These are phyloP conservation scores for Botrytis tulipae DNA, from an alignment of 2,329 filamentous ascomycete genomes.

Conservation along the genomic window DNA sequence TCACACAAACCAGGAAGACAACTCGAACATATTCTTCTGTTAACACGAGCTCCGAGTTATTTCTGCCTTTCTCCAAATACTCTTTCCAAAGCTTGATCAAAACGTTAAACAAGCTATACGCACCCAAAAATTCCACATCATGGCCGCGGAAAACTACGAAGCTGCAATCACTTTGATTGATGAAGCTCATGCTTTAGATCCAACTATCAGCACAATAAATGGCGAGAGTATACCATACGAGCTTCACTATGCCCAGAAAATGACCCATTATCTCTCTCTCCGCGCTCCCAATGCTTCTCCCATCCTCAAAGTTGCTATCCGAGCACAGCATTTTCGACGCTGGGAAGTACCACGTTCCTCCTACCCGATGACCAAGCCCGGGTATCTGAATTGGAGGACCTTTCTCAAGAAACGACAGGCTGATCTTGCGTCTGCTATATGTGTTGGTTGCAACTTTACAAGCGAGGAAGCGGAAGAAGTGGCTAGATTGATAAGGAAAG, in stretches of 20 bases:
- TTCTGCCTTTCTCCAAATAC: neutral
- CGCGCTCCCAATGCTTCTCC: conserved; percentile 63
- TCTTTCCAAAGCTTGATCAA: neutral
- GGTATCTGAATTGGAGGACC: conserved; percentile 78
- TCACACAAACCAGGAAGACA: neutral
- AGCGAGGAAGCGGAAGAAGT: conserved; percentile 59
- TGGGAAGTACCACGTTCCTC: conserved; percentile 77
- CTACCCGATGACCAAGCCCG: conserved; percentile 71
- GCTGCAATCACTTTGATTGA: conserved; percentile 68
- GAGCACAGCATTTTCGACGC: conserved; percentile 78
- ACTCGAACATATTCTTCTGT: neutral
- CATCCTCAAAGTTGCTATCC: conserved; percentile 69
- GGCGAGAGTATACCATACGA: conserved; percentile 63
- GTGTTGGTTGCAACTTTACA: conserved; percentile 42
- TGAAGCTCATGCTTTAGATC: conserved; percentile 67
- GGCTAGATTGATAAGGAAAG: conserved; percentile 73
- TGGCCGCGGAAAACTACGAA: conserved; percentile 39
- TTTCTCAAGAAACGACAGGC: conserved; percentile 72
- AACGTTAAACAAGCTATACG: neutral
- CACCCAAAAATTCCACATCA: neutral
- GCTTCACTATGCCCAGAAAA: conserved; percentile 77
- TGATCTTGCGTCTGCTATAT: conserved; percentile 55
- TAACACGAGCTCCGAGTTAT: too few relatives aligned
- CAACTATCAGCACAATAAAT: conserved; percentile 51
- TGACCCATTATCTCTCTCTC: conserved; percentile 68